Conservation (phyloP, 2,329 filamentous ascomycete genomes). For the Onygenales sp. region DNA sequence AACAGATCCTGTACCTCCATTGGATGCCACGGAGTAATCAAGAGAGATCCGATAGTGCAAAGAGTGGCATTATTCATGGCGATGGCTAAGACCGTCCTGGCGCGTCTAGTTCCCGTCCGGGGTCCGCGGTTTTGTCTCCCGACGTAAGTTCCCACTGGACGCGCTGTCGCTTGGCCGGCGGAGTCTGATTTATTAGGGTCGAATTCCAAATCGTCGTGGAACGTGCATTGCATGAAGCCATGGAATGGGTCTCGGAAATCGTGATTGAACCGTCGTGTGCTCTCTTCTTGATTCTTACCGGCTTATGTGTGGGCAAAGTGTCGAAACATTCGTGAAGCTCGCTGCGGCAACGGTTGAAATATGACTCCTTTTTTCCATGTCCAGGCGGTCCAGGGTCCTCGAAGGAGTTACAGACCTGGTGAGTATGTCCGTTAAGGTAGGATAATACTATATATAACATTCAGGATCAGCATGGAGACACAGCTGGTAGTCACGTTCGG, state of each 20-base stretch:
- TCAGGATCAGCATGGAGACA: neutral
- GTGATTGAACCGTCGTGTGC: neutral
- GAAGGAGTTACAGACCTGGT: constrained; percentile 53
- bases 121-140: constrained; percentile 42
- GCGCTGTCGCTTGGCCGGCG: constrained; percentile 14
- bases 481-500: neutral
- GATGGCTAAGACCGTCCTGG: constrained; percentile 45
- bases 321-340: constrained; percentile 38
- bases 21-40: constrained; percentile 54
- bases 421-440: constrained; percentile 46
- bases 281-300: neutral
- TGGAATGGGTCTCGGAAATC: constrained; percentile 17
- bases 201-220: no score
- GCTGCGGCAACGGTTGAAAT: constrained; percentile 45
- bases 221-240: constrained; percentile 36
- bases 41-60: constrained; percentile 38
- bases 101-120: constrained; percentile 39
- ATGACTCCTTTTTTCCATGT: constrained; percentile 42
- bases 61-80: constrained; percentile 32
- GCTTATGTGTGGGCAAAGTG: constrained; percentile 20
- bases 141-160: constrained; percentile 35
- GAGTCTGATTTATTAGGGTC: no score
- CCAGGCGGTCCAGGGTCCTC: constrained; percentile 50
- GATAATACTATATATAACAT: constrained; percentile 33
- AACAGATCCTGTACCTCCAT: constrained; percentile 27